Base-by-base conservation (phyloP, 148 eudicot species). In the Cornus controversa region DNA sequence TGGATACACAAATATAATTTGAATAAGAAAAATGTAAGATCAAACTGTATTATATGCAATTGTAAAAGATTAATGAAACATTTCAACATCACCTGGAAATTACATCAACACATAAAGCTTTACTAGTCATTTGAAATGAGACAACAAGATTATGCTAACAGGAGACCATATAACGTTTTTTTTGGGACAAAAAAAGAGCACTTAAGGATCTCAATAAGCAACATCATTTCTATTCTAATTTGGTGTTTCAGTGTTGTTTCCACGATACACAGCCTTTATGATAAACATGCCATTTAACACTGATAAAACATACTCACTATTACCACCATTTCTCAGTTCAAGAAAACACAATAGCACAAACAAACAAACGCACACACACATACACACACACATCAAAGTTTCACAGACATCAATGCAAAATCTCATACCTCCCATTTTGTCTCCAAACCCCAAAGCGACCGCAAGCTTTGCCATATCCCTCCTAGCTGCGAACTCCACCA, bases 401-500 rank as follows among this genome's bases (percentile, higher is more conserved):
- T 60, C 64, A 60, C 36, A 24, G 34, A n/a, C n/a, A n/a, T n/a
- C n/a, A n/a, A n/a, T n/a, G n/a, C n/a, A n/a, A n/a, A 50, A 47
- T 1, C 15, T 9, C 50, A 3, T 66, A 90, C 93, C 93, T 83
- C 66, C 78, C 79, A 90, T 69, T 80, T 85, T 76, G 36, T 88
- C 87, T 23, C 83, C 87, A 50, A 86, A 90, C 15, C 78, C 84
- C 77, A 90, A 36, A n/a, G 88, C 83, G 29, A 85, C 66, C 2
- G 91, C 91, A 70, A 88, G 75, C 88, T 83, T 88, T 11, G 90
- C 86, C 87, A 88, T 86, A 72, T 85, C 91, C 71, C 83, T 86
- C 83, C 91, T 85, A 7, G 75, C 76, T 5, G 88, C 75, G 47
- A 88, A 86, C 68, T 85, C 87, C 76, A 86, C 24, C 23, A 86